Percentiles rank a stretch among this genome's conserved stretches.
Conservation (phyloP, 768 basidiomycete species). For the Termitomyces titanicus region DNA sequence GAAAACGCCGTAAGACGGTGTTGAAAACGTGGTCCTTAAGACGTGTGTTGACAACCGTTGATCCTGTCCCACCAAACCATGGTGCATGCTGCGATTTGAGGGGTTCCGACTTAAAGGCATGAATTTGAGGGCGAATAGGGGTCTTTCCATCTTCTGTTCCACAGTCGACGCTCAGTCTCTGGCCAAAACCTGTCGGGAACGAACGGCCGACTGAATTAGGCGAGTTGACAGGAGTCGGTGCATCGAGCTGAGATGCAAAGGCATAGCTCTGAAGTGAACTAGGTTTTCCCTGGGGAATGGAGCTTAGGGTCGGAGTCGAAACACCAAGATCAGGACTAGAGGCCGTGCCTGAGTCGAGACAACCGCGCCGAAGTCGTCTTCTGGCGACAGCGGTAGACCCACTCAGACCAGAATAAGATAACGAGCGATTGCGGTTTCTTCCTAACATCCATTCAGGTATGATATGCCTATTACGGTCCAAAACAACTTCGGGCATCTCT, state of each 20-base stretch:
- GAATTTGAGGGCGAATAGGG: slow-evolving; percentile 31
- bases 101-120: slow-evolving; percentile 38
- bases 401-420: slow-evolving; percentile 45
- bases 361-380: slow-evolving; percentile 36
- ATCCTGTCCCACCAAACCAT: slow-evolving; percentile 86
- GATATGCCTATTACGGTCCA: slow-evolving; percentile 93
- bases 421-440: slow-evolving; percentile 44
- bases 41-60: slow-evolving; percentile 90
- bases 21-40: slow-evolving; percentile 95
- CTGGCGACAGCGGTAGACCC: slow-evolving; percentile 27
- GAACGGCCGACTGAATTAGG: slow-evolving; percentile 30
- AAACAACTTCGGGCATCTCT: slow-evolving; percentile 91
- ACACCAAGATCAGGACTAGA: slow-evolving; percentile 69
- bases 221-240: slow-evolving; percentile 50
- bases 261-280: slow-evolving; percentile 41
- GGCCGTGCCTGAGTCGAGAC: slow-evolving; percentile 50
- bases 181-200: slow-evolving; percentile 26
- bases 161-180: slow-evolving; percentile 13
- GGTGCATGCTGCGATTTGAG: slow-evolving; percentile 37
- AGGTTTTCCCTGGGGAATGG: slow-evolving; percentile 22
- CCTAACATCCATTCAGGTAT: slow-evolving; percentile 90
- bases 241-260: slow-evolving; percentile 31
- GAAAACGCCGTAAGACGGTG: slow-evolving; percentile 75
- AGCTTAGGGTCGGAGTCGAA: slow-evolving; percentile 20
- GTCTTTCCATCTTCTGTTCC: slow-evolving; percentile 27